Evolutionary conservation across 805 yeast genomes (phyloP).

Genomic region (Naumovozyma dairenensis): DNA sequence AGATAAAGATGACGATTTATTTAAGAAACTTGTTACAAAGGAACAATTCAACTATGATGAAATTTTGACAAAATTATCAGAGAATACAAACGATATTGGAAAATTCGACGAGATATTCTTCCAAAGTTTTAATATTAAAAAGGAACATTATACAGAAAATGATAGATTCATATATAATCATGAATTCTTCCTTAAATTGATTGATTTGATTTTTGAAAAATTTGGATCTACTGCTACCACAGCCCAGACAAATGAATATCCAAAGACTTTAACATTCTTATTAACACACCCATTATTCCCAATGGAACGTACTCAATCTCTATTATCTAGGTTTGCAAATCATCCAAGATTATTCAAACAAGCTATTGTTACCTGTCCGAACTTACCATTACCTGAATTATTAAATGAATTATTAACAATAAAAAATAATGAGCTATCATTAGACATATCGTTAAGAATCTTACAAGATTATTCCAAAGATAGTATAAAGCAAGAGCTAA

Average conservation of each 20-base stretch:
- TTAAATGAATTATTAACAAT: constrained; percentile 47
- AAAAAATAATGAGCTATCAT: constrained; percentile 53
- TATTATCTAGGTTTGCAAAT: constrained; percentile 43
- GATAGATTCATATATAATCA: constrained; percentile 55
- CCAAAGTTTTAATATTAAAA: constrained; percentile 26
- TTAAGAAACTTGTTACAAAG: constrained; percentile 7
- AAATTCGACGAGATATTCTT: constrained; percentile 29
- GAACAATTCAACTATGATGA: constrained; percentile 13
- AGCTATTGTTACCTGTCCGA: constrained; percentile 71
- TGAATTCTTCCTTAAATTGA: constrained; percentile 39
- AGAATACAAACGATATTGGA: constrained; percentile 12
- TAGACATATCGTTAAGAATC: constrained; percentile 58
- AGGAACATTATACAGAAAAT: constrained; percentile 49
- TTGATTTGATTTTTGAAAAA: constrained; percentile 33
- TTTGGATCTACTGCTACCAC: too few relatives aligned
- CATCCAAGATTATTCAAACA: constrained; percentile 65
- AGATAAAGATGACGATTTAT: constrained; percentile 5
- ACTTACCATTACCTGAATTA: constrained; percentile 54
- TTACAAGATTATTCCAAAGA: constrained; percentile 53
- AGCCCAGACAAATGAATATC: constrained; percentile 34
- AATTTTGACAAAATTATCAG: constrained; percentile 21
- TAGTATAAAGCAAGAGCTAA: constrained; percentile 41
- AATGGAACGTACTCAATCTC: constrained; percentile 39
- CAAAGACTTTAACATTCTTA: constrained; percentile 57
- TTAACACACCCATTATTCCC: constrained; percentile 88